Conservation (phyloP, 495 filamentous ascomycete genomes). For the Talaromyces liani region DNA sequence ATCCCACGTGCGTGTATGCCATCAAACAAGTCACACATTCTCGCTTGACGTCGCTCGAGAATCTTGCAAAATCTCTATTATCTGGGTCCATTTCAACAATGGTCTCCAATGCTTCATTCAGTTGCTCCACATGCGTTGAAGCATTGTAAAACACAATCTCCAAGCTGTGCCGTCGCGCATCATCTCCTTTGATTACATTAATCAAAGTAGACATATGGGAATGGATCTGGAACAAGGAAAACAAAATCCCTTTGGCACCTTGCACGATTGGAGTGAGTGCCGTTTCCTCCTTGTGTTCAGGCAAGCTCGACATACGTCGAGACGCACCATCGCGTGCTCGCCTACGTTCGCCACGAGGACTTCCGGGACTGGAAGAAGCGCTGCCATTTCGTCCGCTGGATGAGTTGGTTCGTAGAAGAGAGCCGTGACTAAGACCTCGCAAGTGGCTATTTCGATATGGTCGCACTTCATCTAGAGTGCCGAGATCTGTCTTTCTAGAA, state of each 20-base stretch:
- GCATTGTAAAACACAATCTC: conserved; percentile 75
- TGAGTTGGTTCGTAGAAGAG: conserved; percentile 55
- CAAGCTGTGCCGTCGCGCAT: conserved; percentile 60
- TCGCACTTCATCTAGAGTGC: conserved; percentile 65
- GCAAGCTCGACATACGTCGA: conserved; percentile 73
- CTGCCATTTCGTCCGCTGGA: conserved; percentile 33
- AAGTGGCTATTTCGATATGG: conserved; percentile 72
- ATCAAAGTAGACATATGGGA: conserved; percentile 66
- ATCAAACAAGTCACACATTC: conserved; percentile 63
- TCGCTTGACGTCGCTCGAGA: conserved; percentile 51
- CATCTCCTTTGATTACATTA: conserved; percentile 59
- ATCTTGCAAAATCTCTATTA: conserved; percentile 36
- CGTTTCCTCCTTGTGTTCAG: conserved; percentile 62
- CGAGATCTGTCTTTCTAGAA: conserved; percentile 61
- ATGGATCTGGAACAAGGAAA: conserved; percentile 75
- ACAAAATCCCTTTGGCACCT: conserved; percentile 79
- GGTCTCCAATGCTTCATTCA: conserved; percentile 65
- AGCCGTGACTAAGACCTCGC: conserved; percentile 74
- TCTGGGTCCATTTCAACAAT: conserved; percentile 42
- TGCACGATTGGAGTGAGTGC: conserved; percentile 61
- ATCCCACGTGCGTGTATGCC: conserved; percentile 68
- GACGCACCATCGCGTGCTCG: conserved; percentile 51
- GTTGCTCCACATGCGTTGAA: conserved; percentile 61
- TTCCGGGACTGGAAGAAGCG: conserved; percentile 52
- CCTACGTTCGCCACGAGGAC: conserved; percentile 45